Percentiles rank a stretch among this genome's conserved stretches.
Conservation (phyloP, 345 rosid genomes). For the Toxicodendron radicans region DNA sequence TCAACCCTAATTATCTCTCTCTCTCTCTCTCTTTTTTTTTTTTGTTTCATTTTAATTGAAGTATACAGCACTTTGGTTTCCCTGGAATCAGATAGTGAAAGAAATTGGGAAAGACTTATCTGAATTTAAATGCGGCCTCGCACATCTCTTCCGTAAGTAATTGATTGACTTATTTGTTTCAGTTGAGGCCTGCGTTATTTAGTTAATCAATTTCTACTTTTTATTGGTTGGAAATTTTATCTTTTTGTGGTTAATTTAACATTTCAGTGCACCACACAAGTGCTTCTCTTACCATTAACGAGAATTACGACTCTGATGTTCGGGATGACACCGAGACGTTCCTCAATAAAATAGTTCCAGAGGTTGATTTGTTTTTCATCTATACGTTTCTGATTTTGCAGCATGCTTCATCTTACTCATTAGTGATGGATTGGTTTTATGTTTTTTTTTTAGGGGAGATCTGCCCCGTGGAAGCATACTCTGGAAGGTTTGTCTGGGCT, state of each 20-base stretch:
- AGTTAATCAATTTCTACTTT: neutral
- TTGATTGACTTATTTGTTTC: neutral
- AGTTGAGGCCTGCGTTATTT: neutral
- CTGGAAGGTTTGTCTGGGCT: constrained; percentile 62
- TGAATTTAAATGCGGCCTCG: constrained; percentile 86
- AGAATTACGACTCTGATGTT: constrained; percentile 94
- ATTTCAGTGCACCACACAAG: constrained; percentile 86
- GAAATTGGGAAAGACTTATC: constrained; percentile 73
- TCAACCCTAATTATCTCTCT: neutral
- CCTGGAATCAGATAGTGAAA: constrained; percentile 61
- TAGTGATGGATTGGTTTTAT: neutral
- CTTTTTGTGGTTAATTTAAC: neutral
- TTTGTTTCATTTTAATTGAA: neutral
- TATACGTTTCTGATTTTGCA: neutral
- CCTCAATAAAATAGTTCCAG: constrained; percentile 89
- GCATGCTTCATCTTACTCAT: neutral
- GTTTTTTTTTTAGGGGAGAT: constrained; percentile 39
- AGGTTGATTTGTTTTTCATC: constrained; percentile 37
- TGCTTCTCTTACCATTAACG: constrained; percentile 94
- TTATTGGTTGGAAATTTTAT: neutral
- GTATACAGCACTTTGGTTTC: neutral
- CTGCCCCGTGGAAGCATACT: constrained; percentile 97
- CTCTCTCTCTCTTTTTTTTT: neutral
- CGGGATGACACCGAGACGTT: constrained; percentile 94
- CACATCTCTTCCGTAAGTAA: constrained; percentile 78